Percentiles rank a stretch among this genome's conserved stretches.
Conservation (phyloP, 176 grass and related monocot genomes). For the Avena atlantica region DNA sequence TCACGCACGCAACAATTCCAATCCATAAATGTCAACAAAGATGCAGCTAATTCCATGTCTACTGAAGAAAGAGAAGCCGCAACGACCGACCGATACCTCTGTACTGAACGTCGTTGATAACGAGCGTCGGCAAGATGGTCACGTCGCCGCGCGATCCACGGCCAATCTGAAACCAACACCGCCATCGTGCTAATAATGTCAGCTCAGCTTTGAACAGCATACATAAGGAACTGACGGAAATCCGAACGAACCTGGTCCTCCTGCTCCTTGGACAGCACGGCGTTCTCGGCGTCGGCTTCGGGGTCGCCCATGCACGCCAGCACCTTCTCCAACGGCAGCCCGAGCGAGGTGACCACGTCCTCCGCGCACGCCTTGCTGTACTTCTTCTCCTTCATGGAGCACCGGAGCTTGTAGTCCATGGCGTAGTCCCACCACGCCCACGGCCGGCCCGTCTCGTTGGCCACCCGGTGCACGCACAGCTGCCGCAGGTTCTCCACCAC, state of each 20-base stretch:
- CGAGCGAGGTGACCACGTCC: conserved; percentile 65
- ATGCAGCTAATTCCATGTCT: too few species aligned
- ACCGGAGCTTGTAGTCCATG: conserved; percentile 85
- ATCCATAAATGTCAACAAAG: not conserved
- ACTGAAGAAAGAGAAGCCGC: not conserved
- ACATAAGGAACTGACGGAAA: too few species aligned
- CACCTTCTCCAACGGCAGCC: conserved; percentile 68
- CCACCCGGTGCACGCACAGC: conserved; percentile 91
- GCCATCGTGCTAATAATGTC: not conserved
- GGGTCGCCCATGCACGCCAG: conserved; percentile 93
- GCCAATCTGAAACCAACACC: conserved; percentile 57
- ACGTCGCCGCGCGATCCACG: conserved; percentile 82
- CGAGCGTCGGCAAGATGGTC: conserved; percentile 85
- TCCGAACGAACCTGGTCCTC: conserved; percentile 59
- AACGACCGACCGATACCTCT: conserved; percentile 57
- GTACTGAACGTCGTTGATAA: conserved; percentile 98
- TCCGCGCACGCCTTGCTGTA: conserved; percentile 86
- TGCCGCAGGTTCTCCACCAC: conserved; percentile 90
- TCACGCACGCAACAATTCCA: not conserved
- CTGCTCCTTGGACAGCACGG: conserved; percentile 84
- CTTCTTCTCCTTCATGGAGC: conserved; percentile 98
- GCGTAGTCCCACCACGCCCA: conserved; percentile 99
- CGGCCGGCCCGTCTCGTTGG: conserved; percentile 62
- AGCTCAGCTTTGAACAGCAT: too few species aligned
- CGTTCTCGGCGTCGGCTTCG: conserved; percentile 84